Evolutionary conservation across 2,329 filamentous ascomycete genomes (phyloP).

Genomic region (Metarhizium humberi): DNA sequence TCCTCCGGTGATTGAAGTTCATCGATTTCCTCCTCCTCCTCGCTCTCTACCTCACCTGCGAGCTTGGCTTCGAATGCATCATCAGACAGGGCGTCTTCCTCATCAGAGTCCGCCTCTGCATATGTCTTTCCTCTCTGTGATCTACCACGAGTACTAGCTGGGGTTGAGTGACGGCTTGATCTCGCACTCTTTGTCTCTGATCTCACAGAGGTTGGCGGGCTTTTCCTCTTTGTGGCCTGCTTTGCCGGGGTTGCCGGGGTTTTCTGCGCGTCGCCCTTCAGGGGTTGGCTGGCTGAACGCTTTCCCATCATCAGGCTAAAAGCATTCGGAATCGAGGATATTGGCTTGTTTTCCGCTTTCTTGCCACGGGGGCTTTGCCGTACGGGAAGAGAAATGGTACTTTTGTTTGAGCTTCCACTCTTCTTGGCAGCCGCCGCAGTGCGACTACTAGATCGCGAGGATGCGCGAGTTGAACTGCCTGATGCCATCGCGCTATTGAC

Average conservation of each 20-base stretch:
- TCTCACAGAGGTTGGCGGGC: conserved; percentile 18
- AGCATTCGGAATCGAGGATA: conserved; percentile 28
- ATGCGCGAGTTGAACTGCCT: conserved; percentile 19
- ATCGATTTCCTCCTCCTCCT: conserved; percentile 25
- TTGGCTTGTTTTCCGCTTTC: conserved; percentile 13
- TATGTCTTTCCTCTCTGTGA: conserved; percentile 40
- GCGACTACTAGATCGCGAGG: conserved; percentile 30
- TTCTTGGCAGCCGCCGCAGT: conserved; percentile 9
- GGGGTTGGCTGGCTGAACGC: conserved; percentile 14
- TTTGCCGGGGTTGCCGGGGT: conserved; percentile 11
- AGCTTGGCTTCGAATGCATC: conserved; percentile 75
- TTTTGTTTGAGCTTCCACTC: conserved; percentile 7
- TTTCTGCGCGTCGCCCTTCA: conserved; percentile 15
- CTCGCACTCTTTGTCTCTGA: conserved; percentile 58
- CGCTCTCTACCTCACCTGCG: conserved; percentile 46
- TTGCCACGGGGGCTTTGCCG: conserved; percentile 26
- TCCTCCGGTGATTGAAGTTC: conserved; percentile 44
- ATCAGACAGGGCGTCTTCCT: conserved; percentile 59
- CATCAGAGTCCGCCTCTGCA: conserved; percentile 47
- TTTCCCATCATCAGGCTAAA: conserved; percentile 47
- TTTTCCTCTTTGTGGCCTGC: conserved; percentile 22
- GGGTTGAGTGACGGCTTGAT: conserved; percentile 67
- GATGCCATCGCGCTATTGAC: conserved; percentile 32
- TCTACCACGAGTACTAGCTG: conserved; percentile 44
- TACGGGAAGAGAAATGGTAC: conserved; percentile 21